A percentile compares a stretch with the other conserved stretches of the same genome.
phyloP scores from a whole-genome alignment of 1,139 yeast species.

The Geotrichum australiense region DNA sequence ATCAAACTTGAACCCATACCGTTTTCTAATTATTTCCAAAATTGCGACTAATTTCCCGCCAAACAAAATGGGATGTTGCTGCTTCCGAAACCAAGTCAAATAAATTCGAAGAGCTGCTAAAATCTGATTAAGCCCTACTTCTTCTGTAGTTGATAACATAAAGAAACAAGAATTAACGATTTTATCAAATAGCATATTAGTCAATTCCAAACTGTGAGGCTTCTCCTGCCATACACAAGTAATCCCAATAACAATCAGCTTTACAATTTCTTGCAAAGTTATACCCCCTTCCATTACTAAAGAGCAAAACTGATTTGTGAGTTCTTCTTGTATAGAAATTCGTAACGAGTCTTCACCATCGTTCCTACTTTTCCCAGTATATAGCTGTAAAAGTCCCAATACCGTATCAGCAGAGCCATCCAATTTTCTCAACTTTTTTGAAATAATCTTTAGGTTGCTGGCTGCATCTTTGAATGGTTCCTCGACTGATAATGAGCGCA shows the following conservation, averaged over 20 bases:
- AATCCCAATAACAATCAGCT: constrained; percentile 13
- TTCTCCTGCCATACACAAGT: constrained; percentile 2
- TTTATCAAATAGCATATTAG: constrained; percentile 12
- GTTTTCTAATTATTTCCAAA: constrained; percentile 12
- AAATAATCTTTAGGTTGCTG: constrained; percentile 13
- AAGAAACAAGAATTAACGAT: constrained; percentile 8
- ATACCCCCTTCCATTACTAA: constrained; percentile 9
- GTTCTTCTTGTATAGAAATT: constrained; percentile 12
- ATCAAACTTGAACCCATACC: constrained; percentile 16
- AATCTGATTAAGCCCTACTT: constrained; percentile 1
- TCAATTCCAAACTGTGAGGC: constrained; percentile 1
- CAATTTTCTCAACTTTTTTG: constrained; percentile 13
- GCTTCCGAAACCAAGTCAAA: constrained; percentile 18
- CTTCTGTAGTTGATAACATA: neutral
- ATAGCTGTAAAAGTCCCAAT: constrained; percentile 15
- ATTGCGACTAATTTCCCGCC: constrained; percentile 6
- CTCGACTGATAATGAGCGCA: constrained; percentile 17
- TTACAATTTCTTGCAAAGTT: constrained; percentile 13
- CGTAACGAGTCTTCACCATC: neutral
- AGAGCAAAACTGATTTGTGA: constrained; percentile 12
- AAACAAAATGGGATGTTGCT: constrained; percentile 5
- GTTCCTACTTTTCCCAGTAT: neutral
- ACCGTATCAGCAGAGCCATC: constrained; percentile 9
- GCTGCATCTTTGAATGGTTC: constrained; percentile 16
- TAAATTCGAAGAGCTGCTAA: constrained; percentile 13